Conservation (phyloP, 1,139 yeast species). For the Debaryomyces sp. region DNA sequence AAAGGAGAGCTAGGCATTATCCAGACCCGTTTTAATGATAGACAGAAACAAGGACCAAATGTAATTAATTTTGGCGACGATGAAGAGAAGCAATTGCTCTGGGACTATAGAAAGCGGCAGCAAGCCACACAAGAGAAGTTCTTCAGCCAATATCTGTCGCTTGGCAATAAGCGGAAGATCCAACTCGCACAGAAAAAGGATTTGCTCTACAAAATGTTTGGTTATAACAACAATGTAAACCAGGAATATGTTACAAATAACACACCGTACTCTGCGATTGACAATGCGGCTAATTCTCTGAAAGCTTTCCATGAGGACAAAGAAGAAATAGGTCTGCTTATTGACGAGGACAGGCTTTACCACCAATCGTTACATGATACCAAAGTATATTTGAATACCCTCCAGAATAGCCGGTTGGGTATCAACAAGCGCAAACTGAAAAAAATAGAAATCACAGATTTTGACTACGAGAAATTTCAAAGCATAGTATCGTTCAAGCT, state of each 20-base stretch:
- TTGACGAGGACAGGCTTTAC: constrained; percentile 40
- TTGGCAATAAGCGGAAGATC: constrained; percentile 42
- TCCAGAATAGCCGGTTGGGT: constrained; percentile 10
- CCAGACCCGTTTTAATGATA: constrained; percentile 10
- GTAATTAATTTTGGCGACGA: constrained; percentile 18
- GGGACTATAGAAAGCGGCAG: constrained; percentile 36
- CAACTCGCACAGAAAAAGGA: constrained; percentile 48
- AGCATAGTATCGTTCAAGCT: constrained; percentile 25
- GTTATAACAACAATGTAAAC: constrained; percentile 41
- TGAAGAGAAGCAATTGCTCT: constrained; percentile 33
- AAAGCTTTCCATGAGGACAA: constrained; percentile 47
- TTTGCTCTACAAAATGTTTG: constrained; percentile 40
- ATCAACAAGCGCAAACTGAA: constrained; percentile 8
- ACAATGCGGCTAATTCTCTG: constrained; percentile 39
- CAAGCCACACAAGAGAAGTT: constrained; percentile 37
- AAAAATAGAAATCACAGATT: constrained; percentile 17
- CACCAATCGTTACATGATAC: constrained; percentile 31
- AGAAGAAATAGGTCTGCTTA: constrained; percentile 37
- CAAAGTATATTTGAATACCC: constrained; percentile 11
- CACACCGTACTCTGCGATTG: constrained; percentile 41
- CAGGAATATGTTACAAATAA: constrained; percentile 47
- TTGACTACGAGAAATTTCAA: constrained; percentile 34
- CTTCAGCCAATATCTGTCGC: constrained; percentile 36
- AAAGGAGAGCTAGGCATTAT: constrained; percentile 36
- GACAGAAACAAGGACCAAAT: constrained; percentile 10